A percentile compares a stretch with the other conserved stretches of the same genome.
Evolutionary conservation across 768 basidiomycete genomes (phyloP).

Genomic region (Lentinula aciculospora): DNA sequence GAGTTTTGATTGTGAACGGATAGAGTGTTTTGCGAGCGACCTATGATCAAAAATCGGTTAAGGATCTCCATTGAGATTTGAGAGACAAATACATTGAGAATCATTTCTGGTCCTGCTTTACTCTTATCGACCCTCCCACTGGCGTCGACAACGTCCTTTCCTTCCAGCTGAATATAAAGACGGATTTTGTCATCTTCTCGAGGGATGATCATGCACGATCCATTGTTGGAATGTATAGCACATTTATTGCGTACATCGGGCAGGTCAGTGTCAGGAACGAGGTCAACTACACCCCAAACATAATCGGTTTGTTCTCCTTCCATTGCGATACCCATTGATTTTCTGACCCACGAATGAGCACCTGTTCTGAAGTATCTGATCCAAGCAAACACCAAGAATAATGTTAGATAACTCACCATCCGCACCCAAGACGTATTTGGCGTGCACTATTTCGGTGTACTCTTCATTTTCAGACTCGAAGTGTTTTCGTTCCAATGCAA

Average conservation of each 20-base stretch:
- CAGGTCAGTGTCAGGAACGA: conserved; percentile 65
- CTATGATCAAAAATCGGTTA: conserved; percentile 20
- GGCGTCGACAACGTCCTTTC: conserved; percentile 35
- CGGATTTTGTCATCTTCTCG: conserved; percentile 65
- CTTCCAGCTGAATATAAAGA: conserved; percentile 64
- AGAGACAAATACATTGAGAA: conserved; percentile 41
- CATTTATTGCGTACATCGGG: conserved; percentile 67
- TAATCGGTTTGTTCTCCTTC: conserved; percentile 75
- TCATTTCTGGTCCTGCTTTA: conserved; percentile 39
- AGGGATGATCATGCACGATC: conserved; percentile 72
- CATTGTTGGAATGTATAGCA: conserved; percentile 63
- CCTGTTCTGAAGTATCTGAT: conserved; percentile 30
- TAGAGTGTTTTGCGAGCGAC: conserved; percentile 49
- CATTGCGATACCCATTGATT: conserved; percentile 58
- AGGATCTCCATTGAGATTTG: neutral
- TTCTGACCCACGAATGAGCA: conserved; percentile 82
- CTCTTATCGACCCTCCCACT: conserved; percentile 51
- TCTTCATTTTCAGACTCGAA: conserved; percentile 15
- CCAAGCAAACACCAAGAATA: neutral
- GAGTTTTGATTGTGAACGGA: conserved; percentile 48
- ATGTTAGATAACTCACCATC: conserved; percentile 43
- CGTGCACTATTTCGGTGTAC: conserved; percentile 51
- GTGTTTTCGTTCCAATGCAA: conserved; percentile 37
- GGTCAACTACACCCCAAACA: conserved; percentile 81
- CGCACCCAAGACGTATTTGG: conserved; percentile 72